Conservation (phyloP, 2,329 filamentous ascomycete genomes). For the Aspergillus awamori region DNA sequence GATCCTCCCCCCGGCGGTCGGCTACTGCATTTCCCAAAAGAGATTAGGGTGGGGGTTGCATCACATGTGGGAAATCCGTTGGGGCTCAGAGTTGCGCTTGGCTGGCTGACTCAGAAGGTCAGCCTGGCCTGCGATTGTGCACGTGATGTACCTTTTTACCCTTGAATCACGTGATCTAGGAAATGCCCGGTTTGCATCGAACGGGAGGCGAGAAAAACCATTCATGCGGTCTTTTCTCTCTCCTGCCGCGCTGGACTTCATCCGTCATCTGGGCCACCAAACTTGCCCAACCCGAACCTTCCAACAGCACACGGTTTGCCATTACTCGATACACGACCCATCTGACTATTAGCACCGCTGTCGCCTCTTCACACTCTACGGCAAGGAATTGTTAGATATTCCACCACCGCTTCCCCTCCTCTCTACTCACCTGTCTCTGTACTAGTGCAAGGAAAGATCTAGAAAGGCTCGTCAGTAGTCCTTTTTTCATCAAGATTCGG, state of each 20-base stretch:
- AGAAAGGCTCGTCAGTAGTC: not conserved
- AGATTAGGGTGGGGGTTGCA: constrained; percentile 38
- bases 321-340: not conserved
- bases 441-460: not conserved
- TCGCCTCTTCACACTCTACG: not conserved
- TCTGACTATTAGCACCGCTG: not conserved
- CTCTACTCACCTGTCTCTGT: not conserved
- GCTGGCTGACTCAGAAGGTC: constrained; percentile 8
- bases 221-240: not conserved
- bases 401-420: not conserved
- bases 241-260: constrained; percentile 1
- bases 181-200: not conserved
- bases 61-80: constrained; percentile 16
- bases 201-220: not conserved
- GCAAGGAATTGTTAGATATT: not conserved
- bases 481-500: constrained; percentile 13
- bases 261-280: not conserved
- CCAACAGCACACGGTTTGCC: not conserved
- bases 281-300: not conserved
- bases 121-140: not conserved
- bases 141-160: too few relatives aligned
- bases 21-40: constrained; percentile 26
- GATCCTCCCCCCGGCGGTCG: constrained; percentile 18
- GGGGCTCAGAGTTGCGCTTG: constrained; percentile 4
- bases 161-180: not conserved